phyloP scores from a whole-genome alignment of 2,329 filamentous ascomycete genomes.

The Aspergillus oerlinghausenensis region DNA sequence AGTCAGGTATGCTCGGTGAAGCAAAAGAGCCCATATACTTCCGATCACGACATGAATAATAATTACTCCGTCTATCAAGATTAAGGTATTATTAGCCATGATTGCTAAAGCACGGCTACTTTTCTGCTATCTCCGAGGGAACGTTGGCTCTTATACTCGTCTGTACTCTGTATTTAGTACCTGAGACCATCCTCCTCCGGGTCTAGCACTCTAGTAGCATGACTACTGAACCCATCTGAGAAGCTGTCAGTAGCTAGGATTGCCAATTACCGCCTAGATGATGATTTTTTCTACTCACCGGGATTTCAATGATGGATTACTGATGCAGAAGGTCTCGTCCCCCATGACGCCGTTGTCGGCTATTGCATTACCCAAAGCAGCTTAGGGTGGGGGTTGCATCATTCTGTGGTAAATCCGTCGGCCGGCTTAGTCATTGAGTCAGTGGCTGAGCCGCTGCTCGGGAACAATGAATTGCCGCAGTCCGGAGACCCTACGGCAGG shows the following conservation, averaged over 20 bases:
- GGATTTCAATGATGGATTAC: background rate
- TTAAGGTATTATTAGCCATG: background rate
- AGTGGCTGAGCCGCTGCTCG: conserved; percentile 1
- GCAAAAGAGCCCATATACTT: conserved; percentile 1
- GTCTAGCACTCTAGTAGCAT: background rate
- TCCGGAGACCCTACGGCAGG: conserved; percentile 4
- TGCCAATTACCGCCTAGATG: background rate
- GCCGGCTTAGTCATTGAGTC: background rate
- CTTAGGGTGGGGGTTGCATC: conserved; percentile 29
- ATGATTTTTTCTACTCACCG: background rate
- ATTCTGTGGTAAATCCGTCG: conserved; percentile 2
- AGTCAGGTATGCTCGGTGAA: conserved; percentile 13
- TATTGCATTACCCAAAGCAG: conserved; percentile 19
- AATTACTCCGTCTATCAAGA: background rate
- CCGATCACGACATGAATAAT: background rate
- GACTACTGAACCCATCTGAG: background rate
- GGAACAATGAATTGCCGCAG: background rate
- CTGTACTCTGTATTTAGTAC: too few relatives aligned
- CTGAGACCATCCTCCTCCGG: conserved; percentile 1
- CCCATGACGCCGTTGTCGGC: conserved; percentile 14
- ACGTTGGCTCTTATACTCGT: background rate
- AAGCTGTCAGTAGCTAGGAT: background rate
- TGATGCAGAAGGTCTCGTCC: background rate
- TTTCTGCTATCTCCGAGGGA: background rate
- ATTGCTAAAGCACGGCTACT: background rate